A percentile compares a stretch with the other conserved stretches of the same genome.
phyloP scores from a whole-genome alignment of 257 asterid genomes.

The Rauvolfia tetraphylla region DNA sequence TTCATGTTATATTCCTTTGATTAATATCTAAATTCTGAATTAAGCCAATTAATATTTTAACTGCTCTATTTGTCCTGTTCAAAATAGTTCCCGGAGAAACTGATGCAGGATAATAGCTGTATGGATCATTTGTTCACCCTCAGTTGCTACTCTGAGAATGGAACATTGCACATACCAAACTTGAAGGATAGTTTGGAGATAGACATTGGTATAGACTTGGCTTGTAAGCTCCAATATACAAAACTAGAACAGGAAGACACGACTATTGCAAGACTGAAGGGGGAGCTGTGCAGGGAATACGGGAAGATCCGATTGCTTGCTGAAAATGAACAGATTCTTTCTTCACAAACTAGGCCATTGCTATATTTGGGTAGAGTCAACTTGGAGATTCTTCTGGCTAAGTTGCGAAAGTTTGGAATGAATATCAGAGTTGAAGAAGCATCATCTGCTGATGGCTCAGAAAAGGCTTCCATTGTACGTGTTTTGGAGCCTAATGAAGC shows the following conservation, averaged over 20 bases:
- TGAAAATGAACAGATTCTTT: constrained; percentile 28
- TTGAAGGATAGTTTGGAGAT: constrained; percentile 33
- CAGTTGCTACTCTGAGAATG: constrained; percentile 43
- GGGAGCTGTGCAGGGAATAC: constrained; percentile 52
- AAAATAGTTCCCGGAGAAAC: constrained; percentile 57
- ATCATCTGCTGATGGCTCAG: constrained; percentile 24
- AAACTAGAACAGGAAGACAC: constrained; percentile 36
- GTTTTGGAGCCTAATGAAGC: constrained; percentile 51
- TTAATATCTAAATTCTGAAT: not conserved
- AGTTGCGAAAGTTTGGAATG: constrained; percentile 45
- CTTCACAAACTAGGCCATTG: constrained; percentile 36
- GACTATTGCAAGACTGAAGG: constrained; percentile 41
- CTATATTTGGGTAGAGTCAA: constrained; percentile 48
- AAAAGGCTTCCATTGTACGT: constrained; percentile 24
- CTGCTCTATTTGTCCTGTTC: constrained; percentile 11
- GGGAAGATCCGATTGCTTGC: constrained; percentile 44
- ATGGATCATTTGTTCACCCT: constrained; percentile 34
- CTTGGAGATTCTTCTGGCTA: constrained; percentile 26
- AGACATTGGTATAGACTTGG: constrained; percentile 50
- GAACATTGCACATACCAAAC: constrained; percentile 43
- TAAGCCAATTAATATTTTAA: constrained; percentile 2
- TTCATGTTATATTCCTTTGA: not conserved
- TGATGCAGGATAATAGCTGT: constrained; percentile 34
- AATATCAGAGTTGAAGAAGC: constrained; percentile 30
- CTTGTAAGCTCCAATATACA: constrained; percentile 35